Conservation (phyloP, 192 early-diverging fungal species). For the Tieghemiomyces parasiticus region DNA sequence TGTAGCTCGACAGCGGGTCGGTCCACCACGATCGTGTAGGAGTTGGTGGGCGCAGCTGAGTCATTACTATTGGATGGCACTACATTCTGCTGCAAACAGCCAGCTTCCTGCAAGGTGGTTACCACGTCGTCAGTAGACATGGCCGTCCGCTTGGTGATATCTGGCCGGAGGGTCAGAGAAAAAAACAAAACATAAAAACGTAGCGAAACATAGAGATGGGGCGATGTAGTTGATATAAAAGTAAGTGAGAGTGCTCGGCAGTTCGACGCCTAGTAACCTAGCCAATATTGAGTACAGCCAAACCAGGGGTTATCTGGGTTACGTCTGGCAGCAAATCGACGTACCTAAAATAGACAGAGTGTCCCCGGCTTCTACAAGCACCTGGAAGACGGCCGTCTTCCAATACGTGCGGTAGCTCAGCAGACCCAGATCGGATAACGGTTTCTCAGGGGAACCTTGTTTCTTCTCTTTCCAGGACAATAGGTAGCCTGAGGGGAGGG, state of each 20-base stretch:
- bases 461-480: slow-evolving; percentile 59
- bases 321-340: neutral
- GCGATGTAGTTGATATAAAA: slow-evolving; percentile 13
- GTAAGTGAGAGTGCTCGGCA: neutral
- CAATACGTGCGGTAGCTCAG: slow-evolving; percentile 83
- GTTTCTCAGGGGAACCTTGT: slow-evolving; percentile 79
- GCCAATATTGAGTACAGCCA: too few species aligned
- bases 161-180: slow-evolving; percentile 23
- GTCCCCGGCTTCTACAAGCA: slow-evolving; percentile 35
- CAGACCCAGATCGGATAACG: slow-evolving; percentile 77
- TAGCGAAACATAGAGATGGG: slow-evolving; percentile 3
- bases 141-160: slow-evolving; percentile 48
- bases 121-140: slow-evolving; percentile 75
- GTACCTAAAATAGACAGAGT: slow-evolving; percentile 21
- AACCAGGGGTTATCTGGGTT: too few species aligned
- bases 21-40: slow-evolving; percentile 36
- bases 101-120: slow-evolving; percentile 45
- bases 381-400: slow-evolving; percentile 54
- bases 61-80: too few species aligned
- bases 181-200: neutral
- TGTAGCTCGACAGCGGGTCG: slow-evolving; percentile 25
- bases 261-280: neutral
- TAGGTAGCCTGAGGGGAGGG: slow-evolving; percentile 44
- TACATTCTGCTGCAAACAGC: slow-evolving; percentile 15
- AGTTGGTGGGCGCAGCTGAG: slow-evolving; percentile 13